Percentiles rank a stretch among this genome's conserved stretches.
Evolutionary conservation across 768 basidiomycete species (phyloP).

Genomic region (Amanita pseudoporphyria): DNA sequence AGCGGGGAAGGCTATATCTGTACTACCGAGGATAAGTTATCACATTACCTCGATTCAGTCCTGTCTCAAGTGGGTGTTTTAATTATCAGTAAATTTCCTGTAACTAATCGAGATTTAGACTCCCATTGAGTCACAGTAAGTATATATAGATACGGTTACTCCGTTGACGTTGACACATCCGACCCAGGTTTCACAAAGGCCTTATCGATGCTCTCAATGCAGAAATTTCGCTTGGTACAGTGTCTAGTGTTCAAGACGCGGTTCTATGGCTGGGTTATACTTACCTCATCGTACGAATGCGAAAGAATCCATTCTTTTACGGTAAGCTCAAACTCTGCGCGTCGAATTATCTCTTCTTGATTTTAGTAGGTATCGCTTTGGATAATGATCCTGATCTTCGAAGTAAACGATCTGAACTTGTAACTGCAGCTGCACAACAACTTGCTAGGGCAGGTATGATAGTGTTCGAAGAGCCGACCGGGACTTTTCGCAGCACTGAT

Average conservation of each 20-base stretch:
- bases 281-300: conserved; percentile 93
- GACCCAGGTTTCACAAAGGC: conserved; percentile 62
- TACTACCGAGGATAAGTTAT: conserved; percentile 86
- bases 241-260: conserved; percentile 77
- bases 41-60: conserved; percentile 83
- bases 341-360: conserved; percentile 8
- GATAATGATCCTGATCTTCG: conserved; percentile 67
- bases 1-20: conserved; percentile 98
- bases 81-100: background rate
- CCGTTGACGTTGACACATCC: conserved; percentile 6
- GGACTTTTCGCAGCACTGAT: conserved; percentile 69
- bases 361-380: conserved; percentile 52
- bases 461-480: conserved; percentile 48
- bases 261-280: conserved; percentile 96
- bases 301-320: conserved; percentile 80
- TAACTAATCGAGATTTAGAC: conserved; percentile 36
- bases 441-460: conserved; percentile 78
- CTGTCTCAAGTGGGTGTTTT: conserved; percentile 63
- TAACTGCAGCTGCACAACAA: conserved; percentile 52
- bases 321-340: conserved; percentile 33
- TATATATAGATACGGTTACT: background rate
- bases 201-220: conserved; percentile 91
- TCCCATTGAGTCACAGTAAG: conserved; percentile 93
- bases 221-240: conserved; percentile 91
- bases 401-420: conserved; percentile 58